phyloP scores from a whole-genome alignment of 176 grass and related monocot species.

The Triticum monococcum region DNA sequence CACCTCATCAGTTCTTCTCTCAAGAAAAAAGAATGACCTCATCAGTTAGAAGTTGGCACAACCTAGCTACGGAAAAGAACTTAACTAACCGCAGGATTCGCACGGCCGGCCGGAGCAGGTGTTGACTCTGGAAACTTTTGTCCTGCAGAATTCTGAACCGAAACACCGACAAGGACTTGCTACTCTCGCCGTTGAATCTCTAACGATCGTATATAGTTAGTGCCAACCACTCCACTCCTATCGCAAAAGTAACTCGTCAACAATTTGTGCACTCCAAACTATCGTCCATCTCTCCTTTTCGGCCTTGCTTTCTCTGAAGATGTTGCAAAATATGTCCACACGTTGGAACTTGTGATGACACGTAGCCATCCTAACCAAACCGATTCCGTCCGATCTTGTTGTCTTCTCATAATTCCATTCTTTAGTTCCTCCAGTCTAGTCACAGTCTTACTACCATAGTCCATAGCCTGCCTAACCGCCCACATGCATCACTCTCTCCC shows the following conservation, averaged over 20 bases:
- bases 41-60: not conserved
- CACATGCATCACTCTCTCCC: not conserved
- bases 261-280: not conserved
- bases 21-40: not conserved
- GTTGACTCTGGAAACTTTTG: not conserved
- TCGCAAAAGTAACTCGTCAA: not conserved
- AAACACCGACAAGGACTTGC: not conserved
- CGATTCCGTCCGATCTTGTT: not conserved
- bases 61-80: not conserved
- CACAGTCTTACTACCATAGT: not conserved
- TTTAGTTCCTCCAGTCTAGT: not conserved
- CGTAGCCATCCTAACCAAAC: conserved; percentile 9
- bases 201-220: not conserved
- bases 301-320: not conserved
- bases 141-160: not conserved
- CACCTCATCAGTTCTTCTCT: no score
- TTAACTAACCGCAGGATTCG: not conserved
- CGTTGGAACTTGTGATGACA: not conserved
- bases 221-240: not conserved
- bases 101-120: conserved; percentile 4
- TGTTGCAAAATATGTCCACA: not conserved
- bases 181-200: not conserved
- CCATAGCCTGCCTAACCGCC: conserved; percentile 1
- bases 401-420: not conserved
- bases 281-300: not conserved